Evolutionary conservation across 495 filamentous ascomycete species (phyloP).

Genomic region (Sordaria brevicollis): DNA sequence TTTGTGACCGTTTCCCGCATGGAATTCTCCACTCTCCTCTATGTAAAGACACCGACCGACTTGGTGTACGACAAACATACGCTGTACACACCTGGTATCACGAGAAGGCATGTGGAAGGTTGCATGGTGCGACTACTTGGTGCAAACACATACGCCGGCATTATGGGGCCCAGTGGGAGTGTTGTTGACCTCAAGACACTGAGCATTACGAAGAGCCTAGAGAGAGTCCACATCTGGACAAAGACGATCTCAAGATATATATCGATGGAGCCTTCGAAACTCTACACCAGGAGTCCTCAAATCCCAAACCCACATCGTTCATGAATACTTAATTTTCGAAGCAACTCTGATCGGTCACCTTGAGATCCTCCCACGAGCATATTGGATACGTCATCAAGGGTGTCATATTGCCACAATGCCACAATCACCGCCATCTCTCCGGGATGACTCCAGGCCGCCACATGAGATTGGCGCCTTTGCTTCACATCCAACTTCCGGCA

Average conservation of each 20-base stretch:
- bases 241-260: background rate
- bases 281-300: background rate
- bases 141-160: background rate
- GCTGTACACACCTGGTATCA: background rate
- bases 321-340: background rate
- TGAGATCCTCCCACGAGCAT: background rate
- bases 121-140: background rate
- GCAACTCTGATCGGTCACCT: background rate
- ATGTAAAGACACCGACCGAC: background rate
- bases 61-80: background rate
- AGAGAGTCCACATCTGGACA: background rate
- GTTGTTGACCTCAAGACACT: background rate
- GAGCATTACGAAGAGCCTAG: background rate
- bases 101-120: background rate
- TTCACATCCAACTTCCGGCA: background rate
- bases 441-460: background rate
- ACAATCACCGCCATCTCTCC: background rate
- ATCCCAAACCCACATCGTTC: background rate
- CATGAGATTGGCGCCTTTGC: background rate
- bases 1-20: background rate
- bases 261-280: background rate
- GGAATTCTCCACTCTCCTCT: background rate
- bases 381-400: background rate
- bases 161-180: background rate
- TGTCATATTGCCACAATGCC: background rate